phyloP scores from a whole-genome alignment of 805 yeast species.

The Grigorovia humatica region DNA sequence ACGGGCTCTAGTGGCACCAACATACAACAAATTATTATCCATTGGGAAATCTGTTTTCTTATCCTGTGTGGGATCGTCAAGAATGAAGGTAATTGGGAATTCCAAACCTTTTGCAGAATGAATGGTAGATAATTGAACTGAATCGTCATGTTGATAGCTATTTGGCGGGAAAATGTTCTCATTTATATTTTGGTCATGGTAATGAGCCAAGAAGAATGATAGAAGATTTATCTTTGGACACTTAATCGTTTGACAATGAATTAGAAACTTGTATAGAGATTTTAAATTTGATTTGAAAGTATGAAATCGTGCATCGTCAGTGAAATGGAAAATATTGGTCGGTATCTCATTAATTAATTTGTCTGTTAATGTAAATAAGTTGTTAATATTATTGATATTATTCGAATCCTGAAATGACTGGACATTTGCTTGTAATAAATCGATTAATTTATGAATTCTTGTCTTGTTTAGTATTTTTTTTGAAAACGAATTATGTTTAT shows the following conservation, averaged over 20 bases:
- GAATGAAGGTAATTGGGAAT: slow-evolving; percentile 55
- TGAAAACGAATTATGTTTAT: background rate
- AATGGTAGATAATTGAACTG: slow-evolving; percentile 52
- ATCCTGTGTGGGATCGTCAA: slow-evolving; percentile 10
- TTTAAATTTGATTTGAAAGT: slow-evolving; percentile 21
- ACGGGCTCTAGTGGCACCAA: slow-evolving; percentile 57
- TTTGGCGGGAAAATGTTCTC: background rate
- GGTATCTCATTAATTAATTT: background rate
- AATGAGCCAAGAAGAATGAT: slow-evolving; percentile 25
- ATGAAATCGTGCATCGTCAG: slow-evolving; percentile 14
- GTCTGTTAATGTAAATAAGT: background rate
- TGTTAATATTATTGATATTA: background rate
- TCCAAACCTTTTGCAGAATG: slow-evolving; percentile 71
- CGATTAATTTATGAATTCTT: background rate
- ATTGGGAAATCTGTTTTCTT: slow-evolving; percentile 7
- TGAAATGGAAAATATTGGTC: slow-evolving; percentile 6
- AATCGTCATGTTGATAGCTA: slow-evolving; percentile 5
- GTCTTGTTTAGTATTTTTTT: background rate
- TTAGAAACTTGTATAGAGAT: slow-evolving; percentile 31
- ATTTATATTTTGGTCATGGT: background rate
- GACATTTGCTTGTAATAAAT: background rate
- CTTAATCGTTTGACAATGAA: slow-evolving; percentile 17
- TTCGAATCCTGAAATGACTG: background rate
- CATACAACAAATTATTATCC: slow-evolving; percentile 43
- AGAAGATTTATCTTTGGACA: slow-evolving; percentile 19